Conservation (phyloP, 2,329 filamentous ascomycete species). For the Hortaea werneckii region DNA sequence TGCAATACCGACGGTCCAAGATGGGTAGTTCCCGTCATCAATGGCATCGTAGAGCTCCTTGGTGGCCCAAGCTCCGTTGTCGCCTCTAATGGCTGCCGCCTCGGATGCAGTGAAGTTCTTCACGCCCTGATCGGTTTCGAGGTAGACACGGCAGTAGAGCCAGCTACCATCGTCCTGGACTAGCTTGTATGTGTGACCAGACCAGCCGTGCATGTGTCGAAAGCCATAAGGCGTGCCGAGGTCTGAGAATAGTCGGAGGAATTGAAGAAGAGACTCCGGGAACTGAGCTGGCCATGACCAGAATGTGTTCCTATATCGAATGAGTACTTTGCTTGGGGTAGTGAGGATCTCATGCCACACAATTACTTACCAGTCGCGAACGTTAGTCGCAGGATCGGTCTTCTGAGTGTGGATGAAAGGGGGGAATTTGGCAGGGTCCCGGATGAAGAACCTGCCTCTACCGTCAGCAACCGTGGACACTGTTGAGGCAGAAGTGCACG, state of each 20-base stretch:
- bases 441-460: background rate
- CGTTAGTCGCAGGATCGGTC: conserved; percentile 15
- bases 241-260: background rate
- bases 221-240: background rate
- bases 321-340: conserved; percentile 27
- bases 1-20: conserved; percentile 46
- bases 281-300: too few relatives aligned
- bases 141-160: conserved; percentile 42
- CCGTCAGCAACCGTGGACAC: conserved; percentile 25
- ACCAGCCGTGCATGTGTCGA: conserved; percentile 25
- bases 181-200: conserved; percentile 39
- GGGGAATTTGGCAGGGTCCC: conserved; percentile 34
- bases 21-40: conserved; percentile 34
- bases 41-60: conserved; percentile 37
- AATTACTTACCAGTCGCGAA: conserved; percentile 23
- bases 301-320: too few relatives aligned
- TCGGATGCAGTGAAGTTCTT: conserved; percentile 33
- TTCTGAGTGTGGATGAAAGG: conserved; percentile 28
- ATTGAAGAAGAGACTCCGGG: too few relatives aligned
- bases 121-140: conserved; percentile 39
- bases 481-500: conserved; percentile 32
- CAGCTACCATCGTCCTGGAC: conserved; percentile 29
- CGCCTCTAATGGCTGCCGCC: conserved; percentile 26
- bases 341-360: conserved; percentile 11
- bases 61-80: conserved; percentile 28